Conservation (phyloP, 768 basidiomycete genomes). For the Lactarius evosmus region DNA sequence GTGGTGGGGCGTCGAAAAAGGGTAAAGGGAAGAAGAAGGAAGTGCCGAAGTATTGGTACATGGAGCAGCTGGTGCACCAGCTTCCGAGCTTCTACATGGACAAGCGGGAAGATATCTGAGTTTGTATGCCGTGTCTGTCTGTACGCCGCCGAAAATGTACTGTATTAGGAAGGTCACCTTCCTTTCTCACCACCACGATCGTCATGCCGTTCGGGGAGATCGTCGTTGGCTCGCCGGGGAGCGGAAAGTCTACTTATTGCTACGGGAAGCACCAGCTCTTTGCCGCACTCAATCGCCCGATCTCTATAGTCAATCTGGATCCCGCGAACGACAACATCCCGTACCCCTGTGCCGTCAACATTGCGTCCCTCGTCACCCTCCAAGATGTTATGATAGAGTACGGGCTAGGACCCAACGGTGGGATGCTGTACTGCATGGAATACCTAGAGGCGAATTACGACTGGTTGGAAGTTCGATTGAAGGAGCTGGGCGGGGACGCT, state of each 20-base stretch:
- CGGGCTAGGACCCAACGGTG: constrained; percentile 91
- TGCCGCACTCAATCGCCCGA: constrained; percentile 78
- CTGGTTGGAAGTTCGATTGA: constrained; percentile 70
- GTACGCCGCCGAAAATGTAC: neutral
- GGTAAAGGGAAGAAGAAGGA: constrained; percentile 32
- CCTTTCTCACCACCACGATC: constrained; percentile 14
- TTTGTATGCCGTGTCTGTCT: neutral
- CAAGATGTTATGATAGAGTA: constrained; percentile 82
- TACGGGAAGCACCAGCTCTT: constrained; percentile 87
- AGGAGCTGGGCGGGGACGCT: constrained; percentile 63
- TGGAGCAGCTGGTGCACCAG: constrained; percentile 51
- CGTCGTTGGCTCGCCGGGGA: constrained; percentile 82
- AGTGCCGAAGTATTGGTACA: constrained; percentile 51
- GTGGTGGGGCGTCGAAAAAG: constrained; percentile 9
- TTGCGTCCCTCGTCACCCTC: constrained; percentile 81
- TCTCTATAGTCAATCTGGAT: constrained; percentile 92
- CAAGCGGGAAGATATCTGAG: constrained; percentile 14
- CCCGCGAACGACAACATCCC: constrained; percentile 82
- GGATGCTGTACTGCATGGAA: constrained; percentile 76
- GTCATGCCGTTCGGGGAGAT: constrained; percentile 85
- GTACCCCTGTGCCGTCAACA: constrained; percentile 88
- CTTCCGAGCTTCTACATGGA: constrained; percentile 53
- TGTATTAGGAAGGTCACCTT: constrained; percentile 21
- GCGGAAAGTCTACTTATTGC: constrained; percentile 87
- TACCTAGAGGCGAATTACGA: constrained; percentile 92